These are phyloP conservation scores for Poa annua DNA, from an alignment of 176 grass and related monocot genomes.

Conservation along the genomic window DNA sequence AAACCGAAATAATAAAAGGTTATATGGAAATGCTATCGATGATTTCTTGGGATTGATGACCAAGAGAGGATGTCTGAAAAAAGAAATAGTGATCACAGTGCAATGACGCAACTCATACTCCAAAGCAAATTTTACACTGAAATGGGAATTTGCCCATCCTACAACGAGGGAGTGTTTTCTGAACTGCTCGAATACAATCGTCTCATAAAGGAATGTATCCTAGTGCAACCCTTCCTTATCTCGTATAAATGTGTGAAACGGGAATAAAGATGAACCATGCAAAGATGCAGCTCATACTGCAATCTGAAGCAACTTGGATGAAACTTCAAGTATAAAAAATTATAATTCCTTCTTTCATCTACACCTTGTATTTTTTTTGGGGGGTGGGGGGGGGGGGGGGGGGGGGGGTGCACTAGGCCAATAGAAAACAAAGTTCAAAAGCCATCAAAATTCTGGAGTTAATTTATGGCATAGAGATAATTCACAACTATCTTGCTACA, in stretches of 20 bases:
- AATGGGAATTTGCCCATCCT: not conserved
- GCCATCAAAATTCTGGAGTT: not conserved
- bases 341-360: not conserved
- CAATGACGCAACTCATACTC: constrained; percentile 6
- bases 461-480: not conserved
- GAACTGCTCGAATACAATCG: not conserved
- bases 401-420: not conserved
- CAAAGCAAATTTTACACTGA: not conserved
- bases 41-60: not conserved
- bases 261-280: not conserved
- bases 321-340: not conserved
- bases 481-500: not conserved
- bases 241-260: not conserved
- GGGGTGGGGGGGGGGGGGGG: not conserved
- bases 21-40: not conserved
- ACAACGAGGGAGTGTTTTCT: not conserved
- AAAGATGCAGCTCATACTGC: not conserved
- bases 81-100: not conserved
- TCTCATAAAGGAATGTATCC: not conserved
- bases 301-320: not conserved
- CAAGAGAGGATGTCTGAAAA: constrained; percentile 18
- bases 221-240: not conserved
- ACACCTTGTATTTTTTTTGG: not conserved
- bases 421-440: not conserved
- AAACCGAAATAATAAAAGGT: constrained; percentile 15